Evolutionary conservation across 257 asterid genomes (phyloP).

Genomic region (Gentiana straminea): DNA sequence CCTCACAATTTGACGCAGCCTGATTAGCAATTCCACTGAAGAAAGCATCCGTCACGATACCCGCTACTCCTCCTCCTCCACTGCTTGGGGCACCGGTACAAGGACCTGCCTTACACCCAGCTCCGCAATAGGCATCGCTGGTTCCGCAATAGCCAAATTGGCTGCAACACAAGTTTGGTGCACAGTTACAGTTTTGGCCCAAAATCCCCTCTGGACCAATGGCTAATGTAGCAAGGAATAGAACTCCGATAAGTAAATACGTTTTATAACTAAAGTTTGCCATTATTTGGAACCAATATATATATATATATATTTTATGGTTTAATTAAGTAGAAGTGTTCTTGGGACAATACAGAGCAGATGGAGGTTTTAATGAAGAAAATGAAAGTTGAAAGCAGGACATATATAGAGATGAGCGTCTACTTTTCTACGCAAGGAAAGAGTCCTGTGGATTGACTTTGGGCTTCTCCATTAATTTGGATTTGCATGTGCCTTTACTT

Average conservation of each 20-base stretch:
- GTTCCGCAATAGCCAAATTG: constrained; percentile 28
- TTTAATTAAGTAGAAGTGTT: no score
- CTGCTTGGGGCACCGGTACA: constrained; percentile 11
- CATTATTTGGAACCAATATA: neutral
- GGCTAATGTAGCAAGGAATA: neutral
- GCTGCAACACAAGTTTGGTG: constrained; percentile 22
- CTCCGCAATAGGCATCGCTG: constrained; percentile 25
- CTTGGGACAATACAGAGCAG: no score
- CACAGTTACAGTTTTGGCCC: constrained; percentile 9
- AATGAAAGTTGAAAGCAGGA: no score
- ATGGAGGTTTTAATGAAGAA: no score
- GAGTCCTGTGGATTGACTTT: no score
- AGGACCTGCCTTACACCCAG: constrained; percentile 32
- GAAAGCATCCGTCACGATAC: constrained; percentile 10
- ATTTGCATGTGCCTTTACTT: no score
- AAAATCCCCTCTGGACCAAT: neutral
- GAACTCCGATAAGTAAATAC: neutral
- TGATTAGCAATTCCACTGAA: constrained; percentile 6
- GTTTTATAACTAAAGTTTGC: neutral
- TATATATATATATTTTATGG: no score
- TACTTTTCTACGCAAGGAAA: no score
- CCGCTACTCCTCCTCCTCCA: neutral
- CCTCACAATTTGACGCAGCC: constrained; percentile 8
- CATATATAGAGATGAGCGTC: no score
- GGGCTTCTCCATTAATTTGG: no score